These are phyloP conservation scores for Ochetophila trinervis DNA, from an alignment of 306 rosid genomes.

Conservation along the genomic window DNA sequence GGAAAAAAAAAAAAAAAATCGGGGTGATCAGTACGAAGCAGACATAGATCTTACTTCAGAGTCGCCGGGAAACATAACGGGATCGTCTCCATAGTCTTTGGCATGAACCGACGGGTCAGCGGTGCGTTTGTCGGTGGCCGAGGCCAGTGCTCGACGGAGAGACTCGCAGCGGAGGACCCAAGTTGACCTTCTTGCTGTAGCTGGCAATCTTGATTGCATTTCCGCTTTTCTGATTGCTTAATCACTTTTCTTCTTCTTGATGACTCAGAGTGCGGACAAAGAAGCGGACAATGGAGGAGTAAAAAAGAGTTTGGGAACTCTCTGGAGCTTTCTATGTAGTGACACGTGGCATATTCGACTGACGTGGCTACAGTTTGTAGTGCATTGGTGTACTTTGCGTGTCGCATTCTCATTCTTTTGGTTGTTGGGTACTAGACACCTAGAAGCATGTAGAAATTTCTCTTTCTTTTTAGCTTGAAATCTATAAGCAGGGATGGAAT, in stretches of 20 bases:
- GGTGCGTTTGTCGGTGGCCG: slow-evolving; percentile 35
- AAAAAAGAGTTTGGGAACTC: slow-evolving; percentile 8
- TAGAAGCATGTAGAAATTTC: background rate
- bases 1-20: background rate
- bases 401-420: background rate
- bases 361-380: slow-evolving; percentile 33
- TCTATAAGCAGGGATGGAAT: background rate
- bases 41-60: slow-evolving; percentile 30
- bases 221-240: background rate
- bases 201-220: slow-evolving; percentile 47
- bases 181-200: slow-evolving; percentile 20
- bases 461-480: background rate
- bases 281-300: background rate
- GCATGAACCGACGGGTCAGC: slow-evolving; percentile 64
- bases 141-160: slow-evolving; percentile 33
- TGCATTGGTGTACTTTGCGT: slow-evolving; percentile 26
- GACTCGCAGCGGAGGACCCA: background rate
- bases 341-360: slow-evolving; percentile 26
- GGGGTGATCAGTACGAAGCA: background rate
- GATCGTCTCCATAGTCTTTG: slow-evolving; percentile 43
- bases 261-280: background rate
- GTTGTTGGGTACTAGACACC: background rate
- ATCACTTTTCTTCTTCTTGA: background rate
- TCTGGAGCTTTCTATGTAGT: slow-evolving; percentile 31
- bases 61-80: slow-evolving; percentile 28